Evolutionary conservation across 805 yeast genomes (phyloP), one percentile per base, ranked within the genome.

Genomic region (Pichia manshurica): DNA sequence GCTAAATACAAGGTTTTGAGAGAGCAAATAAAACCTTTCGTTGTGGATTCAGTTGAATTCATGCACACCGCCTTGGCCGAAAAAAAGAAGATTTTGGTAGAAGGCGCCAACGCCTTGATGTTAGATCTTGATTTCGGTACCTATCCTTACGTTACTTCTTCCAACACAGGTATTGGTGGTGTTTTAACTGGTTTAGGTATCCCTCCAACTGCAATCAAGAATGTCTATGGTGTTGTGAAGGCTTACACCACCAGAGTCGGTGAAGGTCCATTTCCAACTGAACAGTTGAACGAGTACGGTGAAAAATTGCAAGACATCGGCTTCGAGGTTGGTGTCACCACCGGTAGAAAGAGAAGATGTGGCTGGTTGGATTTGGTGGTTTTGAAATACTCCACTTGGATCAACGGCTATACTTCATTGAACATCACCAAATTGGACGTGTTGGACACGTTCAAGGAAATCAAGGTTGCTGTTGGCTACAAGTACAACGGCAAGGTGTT

Each of bases 231-330:
- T 69, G 99, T 93, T 22, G 98, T 91, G 41, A 93, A 93, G 74
- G 98, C 98, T 37, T 93, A 93, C 71, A 93, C 99, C 40, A 93
- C 99, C 33, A 82, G 99, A 70, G 99, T 93, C 47, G 99, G 99
- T 60, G 98, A 90, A 65, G 99, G 99, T 55, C 99, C 99, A 29
- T 93, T 93, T 85, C 97, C 99, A 53, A 84, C 98, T 48, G 99
- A 93, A 71, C 98, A 90, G 67, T 77, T 90, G 64, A 89, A 91
- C 67, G 81, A 71, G 33, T 79, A 73, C 42, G 99, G 99, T 62
- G 95, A 86, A 60, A 79, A 80, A 56, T 75, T 93, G 63, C 99
- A 93, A 68, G 70, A 75, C 39, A 87, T 93, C 53, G 99, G 99
- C 61, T 96, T 90, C 49, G 99, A 93, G 71, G 87, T 65, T 61